phyloP scores from a whole-genome alignment of 768 basidiomycete genomes.

The Termitomyces sp. region DNA sequence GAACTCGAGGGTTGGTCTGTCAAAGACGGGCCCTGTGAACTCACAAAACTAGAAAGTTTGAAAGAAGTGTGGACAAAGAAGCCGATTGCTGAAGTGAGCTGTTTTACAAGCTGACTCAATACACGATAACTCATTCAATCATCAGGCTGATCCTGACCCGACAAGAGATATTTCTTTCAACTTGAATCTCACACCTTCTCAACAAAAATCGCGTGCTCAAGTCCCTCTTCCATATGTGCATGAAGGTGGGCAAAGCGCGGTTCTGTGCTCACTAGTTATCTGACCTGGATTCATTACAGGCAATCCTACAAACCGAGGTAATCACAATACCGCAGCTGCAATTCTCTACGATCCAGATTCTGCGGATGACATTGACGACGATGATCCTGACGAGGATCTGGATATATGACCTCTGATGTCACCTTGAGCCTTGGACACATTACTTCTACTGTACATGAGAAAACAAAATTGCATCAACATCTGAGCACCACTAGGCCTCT shows the following conservation, averaged over 20 bases:
- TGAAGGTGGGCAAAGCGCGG: slow-evolving; percentile 45
- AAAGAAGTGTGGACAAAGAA: slow-evolving; percentile 41
- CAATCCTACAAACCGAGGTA: slow-evolving; percentile 20
- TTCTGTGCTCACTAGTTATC: background rate
- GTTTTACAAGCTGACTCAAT: background rate
- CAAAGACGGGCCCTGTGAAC: slow-evolving; percentile 31
- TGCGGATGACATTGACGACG: slow-evolving; percentile 91
- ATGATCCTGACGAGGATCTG: slow-evolving; percentile 93
- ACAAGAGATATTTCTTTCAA: slow-evolving; percentile 82
- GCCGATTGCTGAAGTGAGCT: slow-evolving; percentile 24
- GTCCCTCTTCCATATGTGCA: slow-evolving; percentile 91
- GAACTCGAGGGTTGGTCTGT: slow-evolving; percentile 59
- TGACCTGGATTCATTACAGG: slow-evolving; percentile 20
- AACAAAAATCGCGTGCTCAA: slow-evolving; percentile 70
- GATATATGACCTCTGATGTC: slow-evolving; percentile 51
- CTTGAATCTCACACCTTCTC: slow-evolving; percentile 74
- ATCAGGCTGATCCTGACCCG: slow-evolving; percentile 44
- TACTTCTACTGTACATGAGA: background rate
- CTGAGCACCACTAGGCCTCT: background rate
- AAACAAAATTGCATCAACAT: background rate
- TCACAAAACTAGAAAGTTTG: slow-evolving; percentile 48
- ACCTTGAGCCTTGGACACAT: background rate
- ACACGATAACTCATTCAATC: background rate
- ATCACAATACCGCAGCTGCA: slow-evolving; percentile 25
- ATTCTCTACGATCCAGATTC: slow-evolving; percentile 92